A percentile compares a stretch with the other conserved stretches of the same genome.
Conservation (phyloP, 2,329 filamentous ascomycete species). For the Monilinia laxa region DNA sequence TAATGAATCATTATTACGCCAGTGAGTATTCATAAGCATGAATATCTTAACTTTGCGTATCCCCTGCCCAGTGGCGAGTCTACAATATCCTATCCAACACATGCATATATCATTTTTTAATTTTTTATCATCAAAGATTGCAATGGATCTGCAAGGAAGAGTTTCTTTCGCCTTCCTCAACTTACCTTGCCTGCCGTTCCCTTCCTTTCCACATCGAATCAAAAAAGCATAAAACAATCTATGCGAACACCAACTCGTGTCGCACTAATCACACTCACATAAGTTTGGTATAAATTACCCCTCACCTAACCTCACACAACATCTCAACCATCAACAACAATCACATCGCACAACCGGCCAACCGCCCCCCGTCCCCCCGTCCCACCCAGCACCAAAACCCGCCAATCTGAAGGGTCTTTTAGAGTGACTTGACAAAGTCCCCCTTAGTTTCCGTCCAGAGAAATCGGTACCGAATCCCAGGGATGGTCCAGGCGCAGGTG, state of each 20-base stretch:
- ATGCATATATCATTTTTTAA: too few relatives aligned
- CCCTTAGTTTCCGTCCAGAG: too few relatives aligned
- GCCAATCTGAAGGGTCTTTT: slow-evolving; percentile 12
- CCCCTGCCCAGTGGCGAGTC: background rate
- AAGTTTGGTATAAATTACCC: background rate
- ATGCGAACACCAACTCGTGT: background rate
- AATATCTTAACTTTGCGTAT: background rate
- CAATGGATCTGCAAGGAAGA: background rate
- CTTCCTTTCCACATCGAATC: background rate
- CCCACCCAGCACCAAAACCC: background rate
- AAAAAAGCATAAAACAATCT: background rate
- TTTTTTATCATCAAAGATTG: too few relatives aligned
- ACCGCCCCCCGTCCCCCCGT: too few relatives aligned
- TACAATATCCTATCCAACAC: too few relatives aligned
- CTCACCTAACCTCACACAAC: background rate
- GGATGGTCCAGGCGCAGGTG: background rate
- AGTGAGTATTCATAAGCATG: background rate
- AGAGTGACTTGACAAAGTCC: background rate
- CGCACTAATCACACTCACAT: background rate
- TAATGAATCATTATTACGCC: too few relatives aligned
- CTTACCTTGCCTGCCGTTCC: background rate
- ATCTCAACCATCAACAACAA: background rate
- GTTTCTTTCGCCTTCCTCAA: background rate
- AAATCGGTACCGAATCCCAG: slow-evolving; percentile 1
- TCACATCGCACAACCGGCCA: background rate